Base-by-base conservation (phyloP, 2,329 filamentous ascomycete genomes). In the Talaromyces piceae region DNA sequence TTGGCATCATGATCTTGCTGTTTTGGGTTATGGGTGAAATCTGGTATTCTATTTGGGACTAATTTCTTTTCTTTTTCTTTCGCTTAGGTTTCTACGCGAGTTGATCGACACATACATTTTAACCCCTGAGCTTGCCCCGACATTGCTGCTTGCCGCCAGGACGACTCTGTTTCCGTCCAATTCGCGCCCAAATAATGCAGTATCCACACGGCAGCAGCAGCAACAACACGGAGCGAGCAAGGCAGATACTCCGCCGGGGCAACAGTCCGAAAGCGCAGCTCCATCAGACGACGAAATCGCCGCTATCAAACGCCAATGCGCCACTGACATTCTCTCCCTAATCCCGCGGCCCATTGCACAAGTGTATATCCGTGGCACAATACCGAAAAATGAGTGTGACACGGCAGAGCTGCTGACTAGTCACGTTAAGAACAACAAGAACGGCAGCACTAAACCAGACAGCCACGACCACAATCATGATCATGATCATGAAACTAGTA, bases 161-260 rank as follows among this genome's bases (percentile, higher is more conserved):
- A 82, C 80, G 61, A 81, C 87, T 54, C 75, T 97, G 51, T 97
- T 96, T 67, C 91, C 93, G 58, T 86, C 88, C 18, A 94, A 94
- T 69, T 77, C 81, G 60, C 83, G 86, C 55, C 85, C 83, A 53
- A 78, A 81, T 57, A 47, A 48, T 51, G 54, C 33, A 83, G 60
- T 25, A 54, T 51, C 56, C 49, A 57, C 39, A 16, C 41, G 45
- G 28, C 39, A 23, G 28, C 49, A 51, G 25, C 43, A 51, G 20
- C 43, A 31, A 39, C 26, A 41, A 22, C 20, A 13, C 22, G 41
- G 39, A 33, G 33, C 11, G 9, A 41, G n/a, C 41, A 31, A 26
- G 41, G 45, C 37, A 25, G 37, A 54, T 51, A 39, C 33, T 31
- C 33, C 16, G 6, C 33, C 16, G 16, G 33, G 20, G 41, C n/a